Percentiles rank a stretch among this genome's conserved stretches.
These are phyloP conservation scores for Ogataea philodendri DNA, from an alignment of 805 yeast species.

Conservation along the genomic window DNA sequence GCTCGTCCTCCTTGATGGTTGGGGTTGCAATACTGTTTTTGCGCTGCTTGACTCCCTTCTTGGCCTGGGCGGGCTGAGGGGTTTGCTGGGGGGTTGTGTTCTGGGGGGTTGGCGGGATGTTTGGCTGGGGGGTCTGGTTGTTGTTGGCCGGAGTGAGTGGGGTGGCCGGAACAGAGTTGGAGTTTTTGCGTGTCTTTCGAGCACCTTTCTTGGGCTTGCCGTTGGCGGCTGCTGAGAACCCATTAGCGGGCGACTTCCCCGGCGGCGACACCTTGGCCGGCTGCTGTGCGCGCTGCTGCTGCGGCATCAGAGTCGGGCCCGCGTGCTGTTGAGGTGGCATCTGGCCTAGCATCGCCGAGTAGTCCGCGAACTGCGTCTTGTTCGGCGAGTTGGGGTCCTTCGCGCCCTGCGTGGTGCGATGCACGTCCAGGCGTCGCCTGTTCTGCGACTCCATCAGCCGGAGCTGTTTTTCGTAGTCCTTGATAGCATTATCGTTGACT, in stretches of 20 bases:
- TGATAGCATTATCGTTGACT: conserved; percentile 52
- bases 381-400: conserved; percentile 19
- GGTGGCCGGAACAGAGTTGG: conserved; percentile 34
- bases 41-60: conserved; percentile 24
- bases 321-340: conserved; percentile 23
- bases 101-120: conserved; percentile 24
- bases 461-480: conserved; percentile 79
- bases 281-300: conserved; percentile 22
- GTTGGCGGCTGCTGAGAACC: conserved; percentile 9
- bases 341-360: conserved; percentile 23
- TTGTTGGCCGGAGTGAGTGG: conserved; percentile 34
- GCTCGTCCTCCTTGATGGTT: conserved; percentile 30
- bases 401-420: conserved; percentile 37
- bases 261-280: conserved; percentile 20
- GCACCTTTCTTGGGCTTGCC: conserved; percentile 23
- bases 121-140: conserved; percentile 29
- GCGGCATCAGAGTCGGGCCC: conserved; percentile 16
- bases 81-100: conserved; percentile 23
- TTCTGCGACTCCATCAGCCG: conserved; percentile 74
- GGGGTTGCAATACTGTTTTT: conserved; percentile 28
- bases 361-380: conserved; percentile 24
- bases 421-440: conserved; percentile 60
- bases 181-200: conserved; percentile 27
- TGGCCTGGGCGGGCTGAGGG: conserved; percentile 12
- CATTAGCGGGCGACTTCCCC: conserved; percentile 16